phyloP scores from a whole-genome alignment of 768 basidiomycete species.

The Russula ochroleuca region DNA sequence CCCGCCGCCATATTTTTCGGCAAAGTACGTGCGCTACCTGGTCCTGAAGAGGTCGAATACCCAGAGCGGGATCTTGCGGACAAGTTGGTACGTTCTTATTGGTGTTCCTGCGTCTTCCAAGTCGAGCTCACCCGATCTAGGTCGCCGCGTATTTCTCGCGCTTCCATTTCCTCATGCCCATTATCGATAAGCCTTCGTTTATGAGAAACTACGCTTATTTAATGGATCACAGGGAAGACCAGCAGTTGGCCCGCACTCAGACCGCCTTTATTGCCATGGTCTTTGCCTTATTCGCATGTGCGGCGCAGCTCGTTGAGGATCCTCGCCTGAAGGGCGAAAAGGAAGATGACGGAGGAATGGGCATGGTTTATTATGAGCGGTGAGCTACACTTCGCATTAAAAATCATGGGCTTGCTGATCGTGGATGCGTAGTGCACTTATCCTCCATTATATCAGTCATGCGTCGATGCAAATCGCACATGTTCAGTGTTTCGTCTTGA shows the following conservation, averaged over 20 bases:
- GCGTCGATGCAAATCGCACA: slow-evolving; percentile 79
- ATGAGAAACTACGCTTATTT: slow-evolving; percentile 62
- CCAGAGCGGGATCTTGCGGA: slow-evolving; percentile 82
- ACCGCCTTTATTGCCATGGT: slow-evolving; percentile 76
- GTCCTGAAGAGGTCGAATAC: slow-evolving; percentile 82
- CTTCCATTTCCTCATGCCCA: slow-evolving; percentile 84
- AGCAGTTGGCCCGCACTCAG: slow-evolving; percentile 50
- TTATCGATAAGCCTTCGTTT: slow-evolving; percentile 84
- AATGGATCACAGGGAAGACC: slow-evolving; percentile 66
- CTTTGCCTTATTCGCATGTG: slow-evolving; percentile 88
- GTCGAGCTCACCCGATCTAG: slow-evolving; percentile 41
- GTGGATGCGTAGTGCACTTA: slow-evolving; percentile 60
- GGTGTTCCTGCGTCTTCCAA: slow-evolving; percentile 8
- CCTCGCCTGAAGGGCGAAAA: slow-evolving; percentile 57
- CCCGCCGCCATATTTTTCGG: slow-evolving; percentile 85
- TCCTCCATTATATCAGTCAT: slow-evolving; percentile 89
- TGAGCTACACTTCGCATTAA: slow-evolving; percentile 36
- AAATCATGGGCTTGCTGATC: background rate
- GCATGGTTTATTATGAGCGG: slow-evolving; percentile 88
- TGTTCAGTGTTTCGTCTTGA: slow-evolving; percentile 84
- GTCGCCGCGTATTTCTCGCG: slow-evolving; percentile 83
- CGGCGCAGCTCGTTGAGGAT: slow-evolving; percentile 75
- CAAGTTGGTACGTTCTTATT: slow-evolving; percentile 58
- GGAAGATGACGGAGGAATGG: slow-evolving; percentile 77
- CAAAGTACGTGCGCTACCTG: slow-evolving; percentile 75